Percentiles rank a stretch among this genome's conserved stretches.
Evolutionary conservation across 2,329 filamentous ascomycete species (phyloP).

Genomic region (Thelonectria blattea): DNA sequence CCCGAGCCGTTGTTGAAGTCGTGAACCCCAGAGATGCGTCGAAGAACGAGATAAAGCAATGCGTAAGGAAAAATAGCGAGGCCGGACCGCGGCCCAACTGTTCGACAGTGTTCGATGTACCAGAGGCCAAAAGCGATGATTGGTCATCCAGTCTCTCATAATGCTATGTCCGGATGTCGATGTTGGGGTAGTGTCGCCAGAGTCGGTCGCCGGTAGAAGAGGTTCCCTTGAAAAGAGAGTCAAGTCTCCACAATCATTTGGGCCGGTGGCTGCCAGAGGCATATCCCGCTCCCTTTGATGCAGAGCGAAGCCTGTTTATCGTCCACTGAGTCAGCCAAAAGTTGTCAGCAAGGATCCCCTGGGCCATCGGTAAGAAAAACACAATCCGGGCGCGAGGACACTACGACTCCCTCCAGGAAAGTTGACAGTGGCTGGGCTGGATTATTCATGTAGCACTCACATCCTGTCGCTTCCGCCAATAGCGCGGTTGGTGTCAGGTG

Average conservation of each 20-base stretch:
- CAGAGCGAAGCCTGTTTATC: constrained; percentile 85
- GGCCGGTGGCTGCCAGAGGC: constrained; percentile 49
- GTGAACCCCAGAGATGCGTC: constrained; percentile 45
- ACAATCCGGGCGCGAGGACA: constrained; percentile 80
- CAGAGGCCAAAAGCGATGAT: constrained; percentile 29
- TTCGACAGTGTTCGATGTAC: constrained; percentile 37
- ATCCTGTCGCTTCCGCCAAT: constrained; percentile 88
- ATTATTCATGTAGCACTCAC: constrained; percentile 76
- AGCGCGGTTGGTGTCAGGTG: constrained; percentile 75
- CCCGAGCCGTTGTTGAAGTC: constrained; percentile 49
- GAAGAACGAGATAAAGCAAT: constrained; percentile 52
- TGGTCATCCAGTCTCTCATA: constrained; percentile 25
- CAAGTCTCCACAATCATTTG: constrained; percentile 38
- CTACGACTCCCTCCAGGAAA: constrained; percentile 85
- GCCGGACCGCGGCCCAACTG: constrained; percentile 35
- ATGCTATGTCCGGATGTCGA: constrained; percentile 37
- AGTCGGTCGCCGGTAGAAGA: constrained; percentile 33
- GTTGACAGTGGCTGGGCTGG: constrained; percentile 45
- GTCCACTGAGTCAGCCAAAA: constrained; percentile 83
- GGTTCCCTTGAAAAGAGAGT: constrained; percentile 24
- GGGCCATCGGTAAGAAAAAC: constrained; percentile 72
- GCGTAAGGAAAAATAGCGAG: constrained; percentile 41
- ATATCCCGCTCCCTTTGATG: constrained; percentile 70
- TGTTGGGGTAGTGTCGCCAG: constrained; percentile 36
- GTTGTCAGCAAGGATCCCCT: constrained; percentile 73